phyloP scores from a whole-genome alignment of 73 alveolate genomes.

The Paramecium sonneborni region DNA sequence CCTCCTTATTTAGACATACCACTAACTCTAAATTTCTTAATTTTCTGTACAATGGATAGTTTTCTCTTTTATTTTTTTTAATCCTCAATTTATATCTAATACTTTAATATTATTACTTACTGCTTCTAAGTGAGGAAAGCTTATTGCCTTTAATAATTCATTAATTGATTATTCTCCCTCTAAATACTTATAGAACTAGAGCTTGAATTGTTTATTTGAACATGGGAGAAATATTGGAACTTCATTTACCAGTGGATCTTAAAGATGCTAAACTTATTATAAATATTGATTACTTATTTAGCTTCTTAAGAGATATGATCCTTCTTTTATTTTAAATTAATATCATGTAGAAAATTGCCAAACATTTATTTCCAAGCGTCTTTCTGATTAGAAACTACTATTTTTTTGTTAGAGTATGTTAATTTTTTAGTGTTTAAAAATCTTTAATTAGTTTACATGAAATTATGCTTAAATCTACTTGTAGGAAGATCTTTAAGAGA shows the following conservation, averaged over 20 bases:
- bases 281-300: not conserved
- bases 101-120: not conserved
- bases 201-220: not conserved
- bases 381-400: not conserved
- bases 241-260: conserved; percentile 10
- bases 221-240: not conserved
- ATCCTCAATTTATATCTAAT: not conserved
- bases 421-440: not conserved
- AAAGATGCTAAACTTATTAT: not conserved
- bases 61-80: not conserved
- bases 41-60: not conserved
- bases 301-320: not conserved
- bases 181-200: conserved; percentile 30
- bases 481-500: not conserved
- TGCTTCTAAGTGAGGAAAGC: not conserved
- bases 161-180: conserved; percentile 32
- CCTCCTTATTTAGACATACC: not conserved
- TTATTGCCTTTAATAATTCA: not conserved
- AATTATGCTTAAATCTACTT: not conserved
- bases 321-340: not conserved
- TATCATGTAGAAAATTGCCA: not conserved
- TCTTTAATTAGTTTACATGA: not conserved
- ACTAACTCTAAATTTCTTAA: not conserved
- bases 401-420: not conserved
- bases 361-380: not conserved